Base-by-base conservation (phyloP, 2,329 filamentous ascomycete species). In the Fusarium sp. region DNA sequence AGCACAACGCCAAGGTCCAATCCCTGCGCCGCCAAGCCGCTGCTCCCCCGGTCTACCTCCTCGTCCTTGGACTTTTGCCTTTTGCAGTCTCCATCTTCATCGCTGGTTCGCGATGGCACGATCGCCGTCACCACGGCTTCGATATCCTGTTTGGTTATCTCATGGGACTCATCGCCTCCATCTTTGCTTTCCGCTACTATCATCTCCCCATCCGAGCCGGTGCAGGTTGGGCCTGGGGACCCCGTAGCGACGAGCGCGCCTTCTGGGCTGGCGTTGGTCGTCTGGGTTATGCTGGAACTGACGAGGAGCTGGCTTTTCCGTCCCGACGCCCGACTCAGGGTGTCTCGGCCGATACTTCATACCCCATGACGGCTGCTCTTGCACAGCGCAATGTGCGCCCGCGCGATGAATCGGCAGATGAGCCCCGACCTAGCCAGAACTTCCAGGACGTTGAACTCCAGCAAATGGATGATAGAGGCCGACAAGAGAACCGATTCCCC, bases 61-160 rank as follows among this genome's bases (percentile, higher is more conserved):
- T 97, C 14, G 84, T 92, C 51, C 81, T 96, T 36, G 88, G 91
- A 3, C 85, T 94, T 20, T 82, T 94, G 2, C 95, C 95, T 3
- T 89, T 95, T 72, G 92, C 91, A 65, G 85, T 90, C 1, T 92
- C 95, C 6, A 89, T 95, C 71, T 98, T 95, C 84, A 93, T 98
- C 71, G 88, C 92, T n/a, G 90, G 92, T 31, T 96, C 94, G 1
- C 92, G 96, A 12, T 98, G 92, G 89, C 95, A 92, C 68, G 92
- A 98, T 81, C 97, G 92, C 84, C 91, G 94, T 42, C 96, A 98
- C 81, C 93, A 96, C 80, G 95, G 92, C n/a, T 96, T 98, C 80
- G 96, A 98, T 74, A 93, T 98, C 73, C 83, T 98, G 3, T 94
- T 93, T 71, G 96, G 96, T n/a, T 93, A 92, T 64, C 74, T 93